These are phyloP conservation scores for Elongisporangium prolatum DNA, from an alignment of 352 stramenopile species.

Conservation along the genomic window DNA sequence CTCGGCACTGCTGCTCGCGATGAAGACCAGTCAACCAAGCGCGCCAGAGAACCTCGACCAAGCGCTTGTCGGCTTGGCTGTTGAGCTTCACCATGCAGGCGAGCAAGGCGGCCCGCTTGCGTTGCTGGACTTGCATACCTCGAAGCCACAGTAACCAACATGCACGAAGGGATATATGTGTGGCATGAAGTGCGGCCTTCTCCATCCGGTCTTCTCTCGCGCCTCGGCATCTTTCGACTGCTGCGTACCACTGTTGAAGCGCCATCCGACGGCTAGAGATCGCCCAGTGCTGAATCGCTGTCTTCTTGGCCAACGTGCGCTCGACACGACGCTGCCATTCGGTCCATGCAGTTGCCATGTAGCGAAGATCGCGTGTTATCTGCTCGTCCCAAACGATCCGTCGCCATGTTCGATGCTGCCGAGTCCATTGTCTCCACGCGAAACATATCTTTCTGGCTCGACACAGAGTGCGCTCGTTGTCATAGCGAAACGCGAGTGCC, in stretches of 20 bases:
- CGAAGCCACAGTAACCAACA: conserved; percentile 14
- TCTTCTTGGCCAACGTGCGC: conserved; percentile 1
- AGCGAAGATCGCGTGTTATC: neutral
- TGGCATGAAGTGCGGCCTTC: conserved; percentile 7
- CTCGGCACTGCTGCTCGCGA: conserved; percentile 6
- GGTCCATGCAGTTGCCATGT: conserved; percentile 8
- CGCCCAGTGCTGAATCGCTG: conserved; percentile 1
- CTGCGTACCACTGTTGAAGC: neutral
- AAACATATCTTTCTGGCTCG: conserved; percentile 22
- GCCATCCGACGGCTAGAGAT: conserved; percentile 2
- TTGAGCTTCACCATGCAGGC: conserved; percentile 48
- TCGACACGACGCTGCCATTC: conserved; percentile 18
- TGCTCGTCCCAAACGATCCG: conserved; percentile 12
- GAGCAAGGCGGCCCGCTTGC: conserved; percentile 43
- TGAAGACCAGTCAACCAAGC: conserved; percentile 14
- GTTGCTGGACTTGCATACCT: conserved; percentile 14
- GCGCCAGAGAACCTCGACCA: conserved; percentile 16
- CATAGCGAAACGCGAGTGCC: conserved; percentile 30
- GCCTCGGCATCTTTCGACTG: neutral
- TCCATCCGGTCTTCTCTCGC: conserved; percentile 7
- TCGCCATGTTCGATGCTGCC: conserved; percentile 19
- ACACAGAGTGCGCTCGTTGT: conserved; percentile 12
- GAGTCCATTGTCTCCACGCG: conserved; percentile 18
- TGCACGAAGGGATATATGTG: conserved; percentile 1
- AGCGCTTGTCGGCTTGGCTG: conserved; percentile 7